Percentiles rank a stretch among this genome's conserved stretches.
Conservation (phyloP, 306 rosid species). For the Vicia villosa region DNA sequence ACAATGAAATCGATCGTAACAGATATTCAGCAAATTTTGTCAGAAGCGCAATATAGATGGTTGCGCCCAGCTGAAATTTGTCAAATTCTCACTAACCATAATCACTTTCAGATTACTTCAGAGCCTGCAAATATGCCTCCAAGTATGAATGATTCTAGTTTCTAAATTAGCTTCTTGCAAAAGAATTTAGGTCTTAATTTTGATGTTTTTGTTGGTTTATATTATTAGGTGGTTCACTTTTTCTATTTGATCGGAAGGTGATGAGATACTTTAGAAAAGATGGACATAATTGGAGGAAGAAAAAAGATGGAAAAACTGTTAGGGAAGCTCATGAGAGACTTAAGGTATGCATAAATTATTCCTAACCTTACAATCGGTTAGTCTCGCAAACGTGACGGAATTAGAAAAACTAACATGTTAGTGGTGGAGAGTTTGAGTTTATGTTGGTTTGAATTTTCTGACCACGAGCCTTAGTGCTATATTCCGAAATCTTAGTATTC, state of each 20-base stretch:
- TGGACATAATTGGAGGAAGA: constrained; percentile 97
- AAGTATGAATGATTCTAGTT: constrained; percentile 47
- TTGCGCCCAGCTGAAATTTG: constrained; percentile 89
- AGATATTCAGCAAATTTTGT: constrained; percentile 64
- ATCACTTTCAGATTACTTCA: constrained; percentile 52
- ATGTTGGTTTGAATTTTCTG: too few species aligned
- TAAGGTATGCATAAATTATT: constrained; percentile 55
- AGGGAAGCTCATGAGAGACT: constrained; percentile 96
- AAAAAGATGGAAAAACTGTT: constrained; percentile 87
- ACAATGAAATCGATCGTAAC: constrained; percentile 40
- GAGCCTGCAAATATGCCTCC: constrained; percentile 74
- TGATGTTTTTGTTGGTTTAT: constrained; percentile 34
- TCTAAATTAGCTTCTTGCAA: constrained; percentile 10
- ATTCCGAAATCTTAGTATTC: too few species aligned
- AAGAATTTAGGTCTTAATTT: background rate
- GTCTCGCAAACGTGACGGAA: too few species aligned
- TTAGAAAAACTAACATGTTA: too few species aligned
- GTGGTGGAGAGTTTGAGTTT: too few species aligned
- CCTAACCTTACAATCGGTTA: background rate
- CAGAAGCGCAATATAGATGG: constrained; percentile 91
- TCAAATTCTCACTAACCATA: constrained; percentile 70
- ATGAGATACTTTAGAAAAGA: constrained; percentile 90
- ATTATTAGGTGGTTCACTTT: constrained; percentile 84
- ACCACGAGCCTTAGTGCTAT: too few species aligned
- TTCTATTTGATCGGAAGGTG: constrained; percentile 88